Conservation (phyloP, 495 filamentous ascomycete species). For the Neurospora sublineolata region DNA sequence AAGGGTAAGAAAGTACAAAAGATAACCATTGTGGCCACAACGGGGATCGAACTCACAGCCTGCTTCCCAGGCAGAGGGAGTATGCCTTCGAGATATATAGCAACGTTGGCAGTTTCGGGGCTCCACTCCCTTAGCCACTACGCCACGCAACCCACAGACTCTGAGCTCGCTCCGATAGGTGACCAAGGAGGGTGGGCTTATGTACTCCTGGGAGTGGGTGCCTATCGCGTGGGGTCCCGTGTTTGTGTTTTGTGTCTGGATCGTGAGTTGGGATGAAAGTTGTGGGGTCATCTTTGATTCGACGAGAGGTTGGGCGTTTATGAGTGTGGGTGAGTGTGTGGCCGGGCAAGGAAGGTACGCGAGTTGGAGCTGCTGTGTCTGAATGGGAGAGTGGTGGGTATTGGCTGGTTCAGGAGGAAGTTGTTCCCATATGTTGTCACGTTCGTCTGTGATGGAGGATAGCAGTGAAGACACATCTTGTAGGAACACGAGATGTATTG, state of each 20-base stretch:
- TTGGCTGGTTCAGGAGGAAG: neutral
- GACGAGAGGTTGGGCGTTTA: neutral
- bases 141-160: neutral
- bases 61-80: neutral
- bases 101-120: neutral
- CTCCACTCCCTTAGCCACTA: neutral
- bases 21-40: neutral
- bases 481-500: neutral
- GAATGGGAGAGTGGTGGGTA: neutral
- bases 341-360: neutral
- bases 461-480: neutral
- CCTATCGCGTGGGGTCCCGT: neutral
- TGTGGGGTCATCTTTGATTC: neutral
- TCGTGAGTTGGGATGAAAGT: neutral
- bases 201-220: neutral
- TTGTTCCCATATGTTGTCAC: neutral
- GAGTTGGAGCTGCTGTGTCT: neutral
- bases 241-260: neutral
- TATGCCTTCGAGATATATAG: neutral
- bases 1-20: neutral
- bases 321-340: neutral
- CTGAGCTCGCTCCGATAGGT: neutral
- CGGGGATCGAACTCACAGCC: neutral
- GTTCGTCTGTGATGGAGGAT: neutral
- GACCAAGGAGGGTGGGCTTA: neutral